Evolutionary conservation across 2,329 filamentous ascomycete species (phyloP).

Genomic region (Fusarium napiforme): DNA sequence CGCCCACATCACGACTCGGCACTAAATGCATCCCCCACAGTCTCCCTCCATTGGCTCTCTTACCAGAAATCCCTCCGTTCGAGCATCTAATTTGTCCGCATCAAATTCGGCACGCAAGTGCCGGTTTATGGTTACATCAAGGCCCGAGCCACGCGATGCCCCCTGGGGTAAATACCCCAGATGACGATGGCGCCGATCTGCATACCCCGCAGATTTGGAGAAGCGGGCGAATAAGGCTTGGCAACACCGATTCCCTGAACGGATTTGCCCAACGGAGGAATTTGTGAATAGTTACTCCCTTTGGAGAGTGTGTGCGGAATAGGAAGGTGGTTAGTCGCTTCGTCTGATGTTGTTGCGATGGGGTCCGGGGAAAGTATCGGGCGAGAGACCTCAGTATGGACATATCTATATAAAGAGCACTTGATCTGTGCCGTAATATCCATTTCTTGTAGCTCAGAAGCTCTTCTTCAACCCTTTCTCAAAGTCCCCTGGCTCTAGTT

Average conservation of each 20-base stretch:
- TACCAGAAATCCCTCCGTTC: background rate
- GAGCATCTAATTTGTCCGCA: slow-evolving; percentile 9
- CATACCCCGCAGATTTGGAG: slow-evolving; percentile 7
- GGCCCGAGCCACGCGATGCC: background rate
- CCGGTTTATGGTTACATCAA: slow-evolving; percentile 11
- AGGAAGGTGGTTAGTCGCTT: background rate
- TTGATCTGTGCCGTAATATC: background rate
- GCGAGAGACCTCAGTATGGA: background rate
- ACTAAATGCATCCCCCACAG: background rate
- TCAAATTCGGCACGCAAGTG: slow-evolving; percentile 20
- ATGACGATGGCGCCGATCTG: background rate
- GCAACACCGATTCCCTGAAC: background rate
- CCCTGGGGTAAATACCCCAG: background rate
- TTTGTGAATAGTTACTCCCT: background rate
- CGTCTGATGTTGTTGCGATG: background rate
- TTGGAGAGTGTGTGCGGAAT: background rate
- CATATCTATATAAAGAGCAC: background rate
- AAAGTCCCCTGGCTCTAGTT: background rate
- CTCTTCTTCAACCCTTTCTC: background rate
- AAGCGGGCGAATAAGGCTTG: slow-evolving; percentile 13
- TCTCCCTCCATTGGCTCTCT: background rate
- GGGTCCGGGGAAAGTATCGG: too few species aligned
- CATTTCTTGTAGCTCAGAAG: background rate
- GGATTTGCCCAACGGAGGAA: background rate
- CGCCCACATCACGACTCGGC: background rate